These are phyloP conservation scores for Fraxinus angustifolia DNA, from an alignment of 305 asterid genomes.

Conservation along the genomic window DNA sequence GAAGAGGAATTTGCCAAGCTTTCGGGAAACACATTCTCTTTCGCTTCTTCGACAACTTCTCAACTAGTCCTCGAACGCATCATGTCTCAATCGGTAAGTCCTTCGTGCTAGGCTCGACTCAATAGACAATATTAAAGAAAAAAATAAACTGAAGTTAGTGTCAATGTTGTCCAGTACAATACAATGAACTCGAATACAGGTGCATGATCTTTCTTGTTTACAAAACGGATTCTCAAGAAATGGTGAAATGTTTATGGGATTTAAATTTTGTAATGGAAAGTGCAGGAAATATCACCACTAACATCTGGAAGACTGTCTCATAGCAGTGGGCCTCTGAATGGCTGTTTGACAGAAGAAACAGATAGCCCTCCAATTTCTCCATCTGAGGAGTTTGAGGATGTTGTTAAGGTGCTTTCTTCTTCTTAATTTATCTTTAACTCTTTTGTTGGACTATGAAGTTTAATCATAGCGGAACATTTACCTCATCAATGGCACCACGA, in stretches of 20 bases:
- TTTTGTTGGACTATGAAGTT: not conserved
- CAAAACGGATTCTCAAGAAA: not conserved
- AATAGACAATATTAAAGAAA: not conserved
- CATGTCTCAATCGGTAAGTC: constrained; percentile 91
- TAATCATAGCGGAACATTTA: not conserved
- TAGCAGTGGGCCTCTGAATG: constrained; percentile 90
- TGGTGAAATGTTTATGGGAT: not conserved
- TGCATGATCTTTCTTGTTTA: not conserved
- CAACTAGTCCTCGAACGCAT: constrained; percentile 95
- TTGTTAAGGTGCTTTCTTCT: constrained; percentile 61
- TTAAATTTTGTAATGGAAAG: not conserved
- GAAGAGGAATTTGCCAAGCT: constrained; percentile 65
- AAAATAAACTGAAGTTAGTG: not conserved
- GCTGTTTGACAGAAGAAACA: constrained; percentile 76
- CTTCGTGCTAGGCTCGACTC: not conserved
- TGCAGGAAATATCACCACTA: constrained; percentile 88
- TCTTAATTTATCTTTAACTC: not conserved
- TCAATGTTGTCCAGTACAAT: not conserved
- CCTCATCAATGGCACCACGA: not conserved
- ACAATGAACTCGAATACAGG: not conserved
- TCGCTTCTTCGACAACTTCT: constrained; percentile 93
- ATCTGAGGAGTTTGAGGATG: constrained; percentile 86
- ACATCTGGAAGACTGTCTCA: constrained; percentile 98
- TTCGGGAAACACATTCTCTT: constrained; percentile 78
- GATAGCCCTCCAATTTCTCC: constrained; percentile 94